phyloP scores from a whole-genome alignment of 768 basidiomycete species.

The Rhizopogon vesiculosus region DNA sequence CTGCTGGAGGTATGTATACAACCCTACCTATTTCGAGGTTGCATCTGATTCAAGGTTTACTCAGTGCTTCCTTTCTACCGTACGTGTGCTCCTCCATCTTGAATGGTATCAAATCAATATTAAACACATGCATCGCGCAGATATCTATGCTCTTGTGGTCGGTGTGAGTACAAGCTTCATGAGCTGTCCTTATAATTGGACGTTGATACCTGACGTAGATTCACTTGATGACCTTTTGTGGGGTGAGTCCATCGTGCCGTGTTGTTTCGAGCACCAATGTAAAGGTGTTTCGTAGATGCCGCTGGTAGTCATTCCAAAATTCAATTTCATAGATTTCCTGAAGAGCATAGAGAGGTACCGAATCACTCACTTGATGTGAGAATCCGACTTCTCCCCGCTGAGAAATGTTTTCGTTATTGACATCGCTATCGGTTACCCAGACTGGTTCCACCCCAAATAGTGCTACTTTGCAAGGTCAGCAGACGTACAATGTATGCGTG shows the following conservation, averaged over 20 bases:
- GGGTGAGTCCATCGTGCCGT: conserved; percentile 30
- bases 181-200: conserved; percentile 1
- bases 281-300: conserved; percentile 34
- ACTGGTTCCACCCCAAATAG: conserved; percentile 64
- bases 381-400: not conserved
- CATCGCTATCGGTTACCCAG: conserved; percentile 22
- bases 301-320: conserved; percentile 57
- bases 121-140: conserved; percentile 22
- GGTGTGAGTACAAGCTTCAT: conserved; percentile 32
- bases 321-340: conserved; percentile 56
- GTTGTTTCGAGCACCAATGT: not conserved
- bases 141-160: conserved; percentile 58
- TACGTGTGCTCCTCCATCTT: conserved; percentile 26
- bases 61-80: conserved; percentile 58
- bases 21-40: not conserved
- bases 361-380: conserved; percentile 54
- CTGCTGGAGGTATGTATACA: conserved; percentile 44
- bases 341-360: conserved; percentile 54
- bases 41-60: not conserved
- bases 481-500: not conserved
- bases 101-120: conserved; percentile 7
- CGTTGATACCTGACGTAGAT: conserved; percentile 26
- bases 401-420: not conserved
- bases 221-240: conserved; percentile 48
- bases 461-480: conserved; percentile 60